A percentile compares a stretch with the other conserved stretches of the same genome.
phyloP scores from a whole-genome alignment of 352 stramenopile genomes.

The Pythium pyrilobum region DNA sequence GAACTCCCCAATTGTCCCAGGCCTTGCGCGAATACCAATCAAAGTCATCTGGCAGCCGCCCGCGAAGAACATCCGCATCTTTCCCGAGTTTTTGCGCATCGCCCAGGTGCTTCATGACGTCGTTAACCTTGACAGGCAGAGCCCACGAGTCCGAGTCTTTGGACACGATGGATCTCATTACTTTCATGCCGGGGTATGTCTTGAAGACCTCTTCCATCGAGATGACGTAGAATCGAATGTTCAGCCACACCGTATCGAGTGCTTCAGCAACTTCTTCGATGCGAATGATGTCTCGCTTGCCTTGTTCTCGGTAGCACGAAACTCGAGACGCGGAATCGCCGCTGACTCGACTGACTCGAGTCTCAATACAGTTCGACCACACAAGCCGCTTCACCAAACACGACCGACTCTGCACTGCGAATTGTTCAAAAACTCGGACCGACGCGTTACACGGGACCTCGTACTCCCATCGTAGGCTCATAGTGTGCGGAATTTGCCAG shows the following conservation, averaged over 20 bases:
- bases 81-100: not conserved
- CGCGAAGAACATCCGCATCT: too few relatives aligned
- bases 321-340: not conserved
- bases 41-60: not conserved
- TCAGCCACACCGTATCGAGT: not conserved
- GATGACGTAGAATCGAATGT: not conserved
- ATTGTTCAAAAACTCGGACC: not conserved
- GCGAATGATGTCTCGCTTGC: not conserved
- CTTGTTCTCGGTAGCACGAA: not conserved
- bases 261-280: not conserved
- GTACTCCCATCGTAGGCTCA: too few relatives aligned
- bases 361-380: not conserved
- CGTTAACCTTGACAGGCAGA: not conserved
- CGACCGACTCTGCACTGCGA: not conserved
- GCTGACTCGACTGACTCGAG: not conserved
- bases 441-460: too few relatives aligned
- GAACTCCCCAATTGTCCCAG: not conserved
- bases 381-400: not conserved
- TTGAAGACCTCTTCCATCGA: not conserved
- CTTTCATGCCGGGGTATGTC: not conserved
- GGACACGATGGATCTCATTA: not conserved
- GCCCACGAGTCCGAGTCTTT: not conserved
- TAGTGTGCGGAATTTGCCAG: too few relatives aligned
- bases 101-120: not conserved
- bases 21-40: not conserved